Percentiles rank a stretch among this genome's conserved stretches.
These are phyloP conservation scores for Sporopachydermia lactativora DNA, from an alignment of 805 yeast species.

Conservation along the genomic window DNA sequence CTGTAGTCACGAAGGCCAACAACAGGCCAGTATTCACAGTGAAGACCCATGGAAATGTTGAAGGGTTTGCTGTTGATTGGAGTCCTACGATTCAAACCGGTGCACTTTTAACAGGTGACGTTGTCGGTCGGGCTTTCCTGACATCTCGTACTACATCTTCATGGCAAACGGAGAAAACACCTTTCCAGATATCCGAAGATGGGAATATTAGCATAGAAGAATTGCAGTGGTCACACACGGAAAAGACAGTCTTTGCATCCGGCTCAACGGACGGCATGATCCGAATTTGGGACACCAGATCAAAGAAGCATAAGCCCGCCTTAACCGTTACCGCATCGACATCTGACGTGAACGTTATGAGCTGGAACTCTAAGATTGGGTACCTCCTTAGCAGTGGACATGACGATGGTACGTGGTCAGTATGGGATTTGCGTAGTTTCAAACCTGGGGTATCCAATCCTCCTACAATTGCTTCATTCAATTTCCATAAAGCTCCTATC, in stretches of 20 bases:
- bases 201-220: slow-evolving; percentile 80
- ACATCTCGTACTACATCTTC: slow-evolving; percentile 63
- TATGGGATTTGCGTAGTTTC: slow-evolving; percentile 92
- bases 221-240: slow-evolving; percentile 90
- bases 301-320: slow-evolving; percentile 85
- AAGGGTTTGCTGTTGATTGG: slow-evolving; percentile 97
- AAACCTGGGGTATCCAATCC: slow-evolving; percentile 38
- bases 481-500: slow-evolving; percentile 87
- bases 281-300: slow-evolving; percentile 94
- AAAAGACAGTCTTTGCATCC: slow-evolving; percentile 88
- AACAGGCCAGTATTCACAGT: slow-evolving; percentile 77
- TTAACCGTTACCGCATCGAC: slow-evolving; percentile 67
- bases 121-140: slow-evolving; percentile 66
- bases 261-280: slow-evolving; percentile 86
- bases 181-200: slow-evolving; percentile 41
- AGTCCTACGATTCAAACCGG: slow-evolving; percentile 76
- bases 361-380: slow-evolving; percentile 84
- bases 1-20: slow-evolving; percentile 53
- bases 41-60: slow-evolving; percentile 81
- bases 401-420: slow-evolving; percentile 95
- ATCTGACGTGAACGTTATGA: slow-evolving; percentile 84
- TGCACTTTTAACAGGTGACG: slow-evolving; percentile 75
- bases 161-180: slow-evolving; percentile 79
- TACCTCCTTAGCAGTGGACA: slow-evolving; percentile 91
- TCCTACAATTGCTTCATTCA: slow-evolving; percentile 85